Percentiles rank a stretch among this genome's conserved stretches.
Evolutionary conservation across 495 filamentous ascomycete genomes (phyloP).

Genomic region (Aspergillus indologenus): DNA sequence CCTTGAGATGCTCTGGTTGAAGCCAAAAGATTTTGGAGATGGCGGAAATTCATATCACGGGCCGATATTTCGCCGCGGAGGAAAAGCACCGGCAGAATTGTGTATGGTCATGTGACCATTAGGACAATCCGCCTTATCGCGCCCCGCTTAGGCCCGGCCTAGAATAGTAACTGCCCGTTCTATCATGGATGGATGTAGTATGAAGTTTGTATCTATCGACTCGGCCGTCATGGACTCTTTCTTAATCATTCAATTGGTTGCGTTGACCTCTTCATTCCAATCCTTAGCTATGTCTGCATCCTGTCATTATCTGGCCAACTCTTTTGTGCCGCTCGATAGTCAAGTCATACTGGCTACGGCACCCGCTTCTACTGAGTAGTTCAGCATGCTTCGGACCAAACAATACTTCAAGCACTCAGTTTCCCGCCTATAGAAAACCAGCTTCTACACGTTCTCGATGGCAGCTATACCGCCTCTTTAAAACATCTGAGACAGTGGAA

Average conservation of each 20-base stretch:
- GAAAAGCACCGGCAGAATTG: background rate
- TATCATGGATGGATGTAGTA: background rate
- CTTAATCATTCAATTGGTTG: no score
- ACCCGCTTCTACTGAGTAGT: background rate
- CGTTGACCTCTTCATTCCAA: no score
- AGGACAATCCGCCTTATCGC: background rate
- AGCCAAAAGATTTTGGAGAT: conserved; percentile 6
- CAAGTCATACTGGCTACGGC: background rate
- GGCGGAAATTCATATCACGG: conserved; percentile 5
- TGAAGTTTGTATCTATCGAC: no score
- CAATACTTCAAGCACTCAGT: background rate
- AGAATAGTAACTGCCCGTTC: background rate
- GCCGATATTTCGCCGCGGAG: conserved; percentile 4
- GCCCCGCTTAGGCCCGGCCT: background rate
- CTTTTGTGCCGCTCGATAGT: background rate
- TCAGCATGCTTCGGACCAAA: background rate
- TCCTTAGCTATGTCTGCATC: no score
- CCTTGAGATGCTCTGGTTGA: background rate
- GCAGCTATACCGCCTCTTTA: background rate
- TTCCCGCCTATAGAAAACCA: no score
- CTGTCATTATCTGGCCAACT: no score
- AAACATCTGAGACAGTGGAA: background rate
- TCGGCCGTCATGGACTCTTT: no score
- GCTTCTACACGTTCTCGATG: background rate
- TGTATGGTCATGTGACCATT: background rate